Evolutionary conservation across 1,284 basidiomycete species (phyloP), one percentile per base, ranked within the genome.

Genomic region (Malassezia furfur): DNA sequence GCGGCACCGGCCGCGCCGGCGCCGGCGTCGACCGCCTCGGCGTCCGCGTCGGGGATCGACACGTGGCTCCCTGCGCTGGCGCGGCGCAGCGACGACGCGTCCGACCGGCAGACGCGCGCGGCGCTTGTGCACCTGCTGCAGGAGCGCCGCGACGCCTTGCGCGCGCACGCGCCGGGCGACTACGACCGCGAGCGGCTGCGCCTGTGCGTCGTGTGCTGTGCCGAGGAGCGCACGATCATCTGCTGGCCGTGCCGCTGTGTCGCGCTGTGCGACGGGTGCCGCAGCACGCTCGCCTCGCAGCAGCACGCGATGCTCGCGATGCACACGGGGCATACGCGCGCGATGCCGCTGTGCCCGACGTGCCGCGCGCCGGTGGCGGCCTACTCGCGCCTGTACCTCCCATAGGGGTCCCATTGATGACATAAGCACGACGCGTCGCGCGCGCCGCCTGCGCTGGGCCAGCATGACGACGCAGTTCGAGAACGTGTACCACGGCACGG

Each of bases 401-500:
- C 67, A 3, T 68, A 61, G 50, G 22, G 17, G 10, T 21, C 37
- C 4, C 34, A 35, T 28, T 28, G 25, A 28, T 28, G 25, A 40
- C 38, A 40, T 40, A 40, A n/a, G 22, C 38, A 10, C 17, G 17
- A 11, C 38, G 15, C 38, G 9, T 31, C 9, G 14, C 30, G 7
- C 38, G 17, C 14, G 17, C 17, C 17, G 15, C 17, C 17, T 21
- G 7, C 15, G 39, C 21, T 57, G 48, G 47, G 48, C 51, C 49
- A 57, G 28, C 54, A 67, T 73, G 61, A 68, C 74, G 57, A 81
- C 79, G 74, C 86, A 90, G 68, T 91, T 89, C 70, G 88, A 91
- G 69, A 79, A 80, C 57, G 78, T 96, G 65, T 94, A 81, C 73
- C 83, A 87, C 77, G 86, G 83, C 8, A 79, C 85, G 38, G 82